Conservation (phyloP, 2,329 filamentous ascomycete genomes). For the Hypoxylon sp. region DNA sequence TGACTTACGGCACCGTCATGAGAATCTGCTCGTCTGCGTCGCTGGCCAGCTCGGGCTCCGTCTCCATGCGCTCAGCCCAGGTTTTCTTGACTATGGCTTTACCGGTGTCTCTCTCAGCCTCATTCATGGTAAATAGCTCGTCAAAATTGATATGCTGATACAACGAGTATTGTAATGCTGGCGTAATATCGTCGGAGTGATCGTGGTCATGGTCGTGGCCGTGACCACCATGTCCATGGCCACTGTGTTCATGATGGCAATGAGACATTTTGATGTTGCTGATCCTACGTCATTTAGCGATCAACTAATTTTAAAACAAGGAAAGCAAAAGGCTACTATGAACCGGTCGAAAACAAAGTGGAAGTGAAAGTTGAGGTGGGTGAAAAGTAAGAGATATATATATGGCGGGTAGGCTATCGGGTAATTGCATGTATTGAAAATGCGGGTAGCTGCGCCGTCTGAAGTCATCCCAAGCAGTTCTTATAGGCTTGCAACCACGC, state of each 20-base stretch:
- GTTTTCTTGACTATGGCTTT: slow-evolving; percentile 86
- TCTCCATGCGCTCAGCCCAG: slow-evolving; percentile 82
- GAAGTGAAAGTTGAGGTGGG: slow-evolving; percentile 45
- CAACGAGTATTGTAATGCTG: slow-evolving; percentile 88
- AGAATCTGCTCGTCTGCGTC: slow-evolving; percentile 94
- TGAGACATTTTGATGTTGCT: slow-evolving; percentile 53
- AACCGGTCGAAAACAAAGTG: slow-evolving; percentile 35
- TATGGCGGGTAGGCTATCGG: slow-evolving; percentile 21
- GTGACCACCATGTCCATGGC: slow-evolving; percentile 56
- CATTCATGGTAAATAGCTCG: slow-evolving; percentile 86
- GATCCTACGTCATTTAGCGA: not conserved
- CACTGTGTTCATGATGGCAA: slow-evolving; percentile 64
- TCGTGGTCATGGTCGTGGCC: slow-evolving; percentile 76
- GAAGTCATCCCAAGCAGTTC: slow-evolving; percentile 15
- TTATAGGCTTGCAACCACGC: no score
- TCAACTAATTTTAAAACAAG: not conserved
- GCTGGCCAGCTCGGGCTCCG: slow-evolving; percentile 81
- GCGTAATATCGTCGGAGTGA: slow-evolving; percentile 91
- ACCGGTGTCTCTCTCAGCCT: slow-evolving; percentile 75
- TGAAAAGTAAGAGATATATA: not conserved
- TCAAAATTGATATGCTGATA: slow-evolving; percentile 95
- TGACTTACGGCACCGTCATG: slow-evolving; percentile 84
- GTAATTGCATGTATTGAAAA: slow-evolving; percentile 34
- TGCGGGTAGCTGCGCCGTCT: slow-evolving; percentile 34
- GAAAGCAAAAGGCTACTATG: not conserved